Evolutionary conservation across 768 basidiomycete species (phyloP).

Genomic region (Calocybe indica): DNA sequence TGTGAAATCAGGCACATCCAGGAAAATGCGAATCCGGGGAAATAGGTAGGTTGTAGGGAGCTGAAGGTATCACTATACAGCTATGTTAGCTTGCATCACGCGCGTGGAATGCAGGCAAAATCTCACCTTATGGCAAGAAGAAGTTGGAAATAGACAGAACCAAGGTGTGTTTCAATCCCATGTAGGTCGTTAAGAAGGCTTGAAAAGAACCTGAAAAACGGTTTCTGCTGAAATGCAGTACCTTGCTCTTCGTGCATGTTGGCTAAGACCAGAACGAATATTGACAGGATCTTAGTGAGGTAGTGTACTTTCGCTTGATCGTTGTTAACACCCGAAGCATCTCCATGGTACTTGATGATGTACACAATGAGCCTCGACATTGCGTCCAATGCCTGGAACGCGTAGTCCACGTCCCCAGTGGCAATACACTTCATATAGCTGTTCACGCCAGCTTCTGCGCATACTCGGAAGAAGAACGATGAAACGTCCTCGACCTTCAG

Average conservation of each 20-base stretch:
- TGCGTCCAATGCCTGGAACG: constrained; percentile 93
- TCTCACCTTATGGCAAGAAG: constrained; percentile 81
- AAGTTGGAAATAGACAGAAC: constrained; percentile 84
- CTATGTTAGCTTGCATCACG: constrained; percentile 9
- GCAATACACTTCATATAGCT: constrained; percentile 76
- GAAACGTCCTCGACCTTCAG: constrained; percentile 94
- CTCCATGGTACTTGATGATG: constrained; percentile 99
- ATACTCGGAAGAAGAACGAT: constrained; percentile 97
- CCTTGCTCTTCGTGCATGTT: constrained; percentile 95
- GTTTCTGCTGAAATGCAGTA: constrained; percentile 88
- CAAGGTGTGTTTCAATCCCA: constrained; percentile 77
- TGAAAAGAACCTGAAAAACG: constrained; percentile 98
- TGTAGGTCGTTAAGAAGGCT: constrained; percentile 91
- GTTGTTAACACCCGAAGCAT: constrained; percentile 87
- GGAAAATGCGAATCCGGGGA: constrained; percentile 97
- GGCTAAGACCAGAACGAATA: constrained; percentile 92
- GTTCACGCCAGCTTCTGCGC: constrained; percentile 90
- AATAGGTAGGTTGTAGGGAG: constrained; percentile 92
- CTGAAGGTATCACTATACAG: constrained; percentile 81
- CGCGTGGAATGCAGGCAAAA: background rate
- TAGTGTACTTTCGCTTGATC: constrained; percentile 96
- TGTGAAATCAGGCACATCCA: constrained; percentile 98
- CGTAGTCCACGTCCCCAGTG: constrained; percentile 64
- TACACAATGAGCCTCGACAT: constrained; percentile 93
- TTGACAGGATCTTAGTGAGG: constrained; percentile 93